These are phyloP conservation scores for Durio zibethinus DNA, from an alignment of 345 rosid species.

Conservation along the genomic window DNA sequence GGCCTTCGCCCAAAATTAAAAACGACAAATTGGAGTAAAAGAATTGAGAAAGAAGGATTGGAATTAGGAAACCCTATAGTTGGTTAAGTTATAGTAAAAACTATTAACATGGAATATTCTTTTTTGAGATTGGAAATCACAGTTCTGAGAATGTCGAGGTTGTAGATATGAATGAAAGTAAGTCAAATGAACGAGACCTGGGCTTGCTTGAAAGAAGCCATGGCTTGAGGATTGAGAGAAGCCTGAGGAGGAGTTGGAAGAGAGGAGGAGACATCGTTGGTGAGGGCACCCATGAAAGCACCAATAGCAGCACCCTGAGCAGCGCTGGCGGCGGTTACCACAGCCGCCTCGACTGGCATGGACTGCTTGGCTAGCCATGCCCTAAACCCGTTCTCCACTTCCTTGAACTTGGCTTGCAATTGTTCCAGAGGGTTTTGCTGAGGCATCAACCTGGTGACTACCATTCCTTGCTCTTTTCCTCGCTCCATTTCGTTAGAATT, in stretches of 20 bases:
- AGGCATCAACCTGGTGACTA: conserved; percentile 38
- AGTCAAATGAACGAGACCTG: conserved; percentile 42
- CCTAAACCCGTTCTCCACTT: conserved; percentile 62
- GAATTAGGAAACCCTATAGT: background rate
- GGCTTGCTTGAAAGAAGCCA: conserved; percentile 84
- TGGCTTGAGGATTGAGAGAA: conserved; percentile 63
- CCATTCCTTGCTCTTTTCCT: conserved; percentile 40
- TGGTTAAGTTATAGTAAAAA: background rate
- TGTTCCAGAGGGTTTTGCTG: conserved; percentile 57
- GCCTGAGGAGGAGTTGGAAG: conserved; percentile 43
- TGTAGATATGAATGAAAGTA: background rate
- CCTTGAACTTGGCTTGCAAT: conserved; percentile 56
- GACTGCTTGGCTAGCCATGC: conserved; percentile 77
- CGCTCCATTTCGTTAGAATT: conserved; percentile 38
- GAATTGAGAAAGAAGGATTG: background rate
- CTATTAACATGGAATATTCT: background rate
- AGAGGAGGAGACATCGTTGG: conserved; percentile 51
- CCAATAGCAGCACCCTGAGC: conserved; percentile 89
- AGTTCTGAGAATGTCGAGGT: background rate
- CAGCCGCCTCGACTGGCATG: conserved; percentile 69
- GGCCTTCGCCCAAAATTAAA: background rate
- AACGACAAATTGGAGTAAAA: background rate
- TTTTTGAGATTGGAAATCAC: background rate
- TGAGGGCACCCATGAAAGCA: conserved; percentile 66
- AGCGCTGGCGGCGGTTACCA: conserved; percentile 68